phyloP scores from a whole-genome alignment of 75 land plant genomes.

The Cupressus sempervirens region DNA sequence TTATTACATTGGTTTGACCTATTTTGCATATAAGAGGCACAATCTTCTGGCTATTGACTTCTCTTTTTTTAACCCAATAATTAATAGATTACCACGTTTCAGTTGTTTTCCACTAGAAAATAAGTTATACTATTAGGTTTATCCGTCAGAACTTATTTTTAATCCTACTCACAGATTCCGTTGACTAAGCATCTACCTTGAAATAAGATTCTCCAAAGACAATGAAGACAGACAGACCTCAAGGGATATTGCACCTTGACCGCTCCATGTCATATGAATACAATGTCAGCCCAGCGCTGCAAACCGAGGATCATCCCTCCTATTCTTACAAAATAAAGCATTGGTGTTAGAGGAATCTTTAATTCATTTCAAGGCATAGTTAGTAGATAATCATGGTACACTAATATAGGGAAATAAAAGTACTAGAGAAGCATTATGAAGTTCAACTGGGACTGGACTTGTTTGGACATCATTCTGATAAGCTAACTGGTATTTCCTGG shows the following conservation, averaged over 20 bases:
- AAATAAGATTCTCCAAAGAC: not conserved
- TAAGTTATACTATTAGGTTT: not conserved
- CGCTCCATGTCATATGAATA: constrained; percentile 89
- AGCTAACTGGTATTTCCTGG: not conserved
- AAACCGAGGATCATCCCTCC: constrained; percentile 87
- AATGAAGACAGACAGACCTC: constrained; percentile 36
- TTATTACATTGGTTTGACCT: not conserved
- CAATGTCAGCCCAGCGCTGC: constrained; percentile 62
- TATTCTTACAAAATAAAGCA: constrained; percentile 11
- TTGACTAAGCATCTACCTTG: not conserved
- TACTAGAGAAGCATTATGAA: not conserved
- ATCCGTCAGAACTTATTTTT: not conserved
- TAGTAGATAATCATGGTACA: not conserved
- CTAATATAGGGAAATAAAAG: not conserved
- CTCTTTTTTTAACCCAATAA: not conserved
- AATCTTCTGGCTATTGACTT: not conserved
- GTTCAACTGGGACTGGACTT: constrained; percentile 7
- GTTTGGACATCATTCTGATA: not conserved
- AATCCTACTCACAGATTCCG: not conserved
- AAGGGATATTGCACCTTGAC: constrained; percentile 81
- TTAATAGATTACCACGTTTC: not conserved
- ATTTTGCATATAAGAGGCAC: not conserved
- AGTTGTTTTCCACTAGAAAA: not conserved
- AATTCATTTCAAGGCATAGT: constrained; percentile 4
- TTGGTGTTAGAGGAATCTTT: not conserved